Evolutionary conservation across 1,139 yeast genomes (phyloP).

Genomic region (Sugiyamaella sp.): DNA sequence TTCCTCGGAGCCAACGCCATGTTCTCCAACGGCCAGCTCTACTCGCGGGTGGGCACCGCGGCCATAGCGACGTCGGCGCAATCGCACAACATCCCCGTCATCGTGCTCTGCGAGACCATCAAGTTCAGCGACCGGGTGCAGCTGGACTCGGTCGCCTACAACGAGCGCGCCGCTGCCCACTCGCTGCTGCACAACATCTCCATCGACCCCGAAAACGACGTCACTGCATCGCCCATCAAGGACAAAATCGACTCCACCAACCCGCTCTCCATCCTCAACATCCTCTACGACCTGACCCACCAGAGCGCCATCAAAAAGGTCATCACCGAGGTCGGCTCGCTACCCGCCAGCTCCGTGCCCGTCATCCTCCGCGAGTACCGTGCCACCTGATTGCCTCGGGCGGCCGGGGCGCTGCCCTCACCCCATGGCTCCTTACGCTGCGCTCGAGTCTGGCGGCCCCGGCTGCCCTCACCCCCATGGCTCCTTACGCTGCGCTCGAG

Average conservation of each 20-base stretch:
- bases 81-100: slow-evolving; percentile 85
- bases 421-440: neutral
- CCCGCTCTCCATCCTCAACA: slow-evolving; percentile 73
- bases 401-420: slow-evolving; percentile 3
- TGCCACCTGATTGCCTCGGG: slow-evolving; percentile 22
- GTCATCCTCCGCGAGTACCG: slow-evolving; percentile 93
- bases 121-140: slow-evolving; percentile 96
- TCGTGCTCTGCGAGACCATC: slow-evolving; percentile 93
- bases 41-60: slow-evolving; percentile 95
- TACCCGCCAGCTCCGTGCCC: slow-evolving; percentile 97
- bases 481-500: too few relatives aligned
- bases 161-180: slow-evolving; percentile 87
- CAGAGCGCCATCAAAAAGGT: slow-evolving; percentile 93
- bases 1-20: slow-evolving; percentile 97
- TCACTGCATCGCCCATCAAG: slow-evolving; percentile 45
- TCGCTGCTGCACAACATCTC: slow-evolving; percentile 50
- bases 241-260: slow-evolving; percentile 66
- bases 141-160: slow-evolving; percentile 89
- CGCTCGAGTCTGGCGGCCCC: slow-evolving; percentile 1
- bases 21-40: slow-evolving; percentile 90
- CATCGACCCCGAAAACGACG: slow-evolving; percentile 27
- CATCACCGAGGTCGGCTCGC: slow-evolving; percentile 92
- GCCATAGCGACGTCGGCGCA: slow-evolving; percentile 90
- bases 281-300: slow-evolving; percentile 93
- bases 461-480: too few relatives aligned